Base-by-base conservation (phyloP, 1,284 basidiomycete genomes). In the Moesziomyces antarcticus region DNA sequence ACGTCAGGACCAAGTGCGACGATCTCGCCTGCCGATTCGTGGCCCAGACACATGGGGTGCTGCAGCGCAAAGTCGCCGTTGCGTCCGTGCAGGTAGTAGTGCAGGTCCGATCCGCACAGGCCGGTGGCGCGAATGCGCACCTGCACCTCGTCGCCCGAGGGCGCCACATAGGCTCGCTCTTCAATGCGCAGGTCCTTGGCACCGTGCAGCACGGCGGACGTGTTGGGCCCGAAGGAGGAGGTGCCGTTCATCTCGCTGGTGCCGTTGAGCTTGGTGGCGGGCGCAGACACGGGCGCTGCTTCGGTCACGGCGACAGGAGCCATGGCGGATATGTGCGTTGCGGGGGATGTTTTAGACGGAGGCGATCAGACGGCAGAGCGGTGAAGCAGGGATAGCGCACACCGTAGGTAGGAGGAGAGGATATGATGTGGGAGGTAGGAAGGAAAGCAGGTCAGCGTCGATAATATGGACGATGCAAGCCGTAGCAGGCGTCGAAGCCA, bases 51-150 rank as follows among this genome's bases (percentile, higher is more conserved):
- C 67, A 97, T 89, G 11, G 89, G 88, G 78, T 89, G 90, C 58
- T 78, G 81, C 67, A 97, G 88, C 53, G 90, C 91, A 86, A 96
- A 97, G 84, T 93, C 92, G 47, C 94, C 94, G 85, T 97, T 97
- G 91, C 94, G 82, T 5, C 78, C 78, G 63, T 80, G 78, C 5
- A 73, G 54, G 56, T 61, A 80, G 74, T 80, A 80, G 65, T 80
- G 78, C n/a, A 75, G 62, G 55, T 80, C 77, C n/a, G 72, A 75
- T 7, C 78, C 95, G 82, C 95, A 98, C 53, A 97, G 89, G 53
- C 94, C 95, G 13, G 94, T 97, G 43, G 92, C 88, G 53, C 88
- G 87, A 73, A 97, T 87, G 65, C 88, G 86, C 81, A 94, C 89
- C 85, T 92, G 91, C 41, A 89, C 91, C 30, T 80, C 73, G 75